Percentiles rank a stretch among this genome's conserved stretches.
These are phyloP conservation scores for Sporothrix inflata DNA, from an alignment of 2,329 filamentous ascomycete species.

Conservation along the genomic window DNA sequence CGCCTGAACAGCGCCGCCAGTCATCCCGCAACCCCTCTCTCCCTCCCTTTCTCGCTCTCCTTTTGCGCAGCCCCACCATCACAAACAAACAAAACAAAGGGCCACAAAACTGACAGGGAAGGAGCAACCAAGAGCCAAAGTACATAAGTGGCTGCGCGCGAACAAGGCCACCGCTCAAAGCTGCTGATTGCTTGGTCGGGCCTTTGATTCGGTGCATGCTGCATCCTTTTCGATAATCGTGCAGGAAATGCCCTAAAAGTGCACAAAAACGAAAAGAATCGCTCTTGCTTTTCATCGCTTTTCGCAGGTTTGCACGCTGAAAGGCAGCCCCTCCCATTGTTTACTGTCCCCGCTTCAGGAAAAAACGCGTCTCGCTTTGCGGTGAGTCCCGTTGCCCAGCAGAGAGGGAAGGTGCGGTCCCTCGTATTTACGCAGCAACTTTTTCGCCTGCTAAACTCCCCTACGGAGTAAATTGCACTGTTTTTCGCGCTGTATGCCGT, in stretches of 20 bases:
- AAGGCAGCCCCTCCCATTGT: constrained; percentile 11
- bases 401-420: neutral
- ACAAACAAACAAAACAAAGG: constrained; percentile 32
- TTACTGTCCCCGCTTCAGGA: constrained; percentile 11
- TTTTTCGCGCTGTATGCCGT: constrained; percentile 1
- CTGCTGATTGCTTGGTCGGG: constrained; percentile 7
- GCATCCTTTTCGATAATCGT: neutral
- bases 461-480: constrained; percentile 2
- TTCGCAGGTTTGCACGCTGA: neutral
- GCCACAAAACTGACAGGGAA: neutral
- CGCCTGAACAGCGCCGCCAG: neutral
- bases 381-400: constrained; percentile 20
- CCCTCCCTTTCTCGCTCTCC: neutral
- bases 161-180: neutral
- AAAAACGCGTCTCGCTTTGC: constrained; percentile 16
- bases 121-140: neutral
- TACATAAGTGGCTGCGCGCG: neutral
- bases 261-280: neutral
- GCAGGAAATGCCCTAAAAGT: neutral
- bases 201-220: neutral
- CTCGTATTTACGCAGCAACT: constrained; percentile 8
- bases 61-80: constrained; percentile 29
- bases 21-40: constrained; percentile 24
- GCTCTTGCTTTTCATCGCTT: neutral
- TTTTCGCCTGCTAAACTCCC: neutral